phyloP scores from a whole-genome alignment of 768 basidiomycete genomes.

The Ramaria rubella region DNA sequence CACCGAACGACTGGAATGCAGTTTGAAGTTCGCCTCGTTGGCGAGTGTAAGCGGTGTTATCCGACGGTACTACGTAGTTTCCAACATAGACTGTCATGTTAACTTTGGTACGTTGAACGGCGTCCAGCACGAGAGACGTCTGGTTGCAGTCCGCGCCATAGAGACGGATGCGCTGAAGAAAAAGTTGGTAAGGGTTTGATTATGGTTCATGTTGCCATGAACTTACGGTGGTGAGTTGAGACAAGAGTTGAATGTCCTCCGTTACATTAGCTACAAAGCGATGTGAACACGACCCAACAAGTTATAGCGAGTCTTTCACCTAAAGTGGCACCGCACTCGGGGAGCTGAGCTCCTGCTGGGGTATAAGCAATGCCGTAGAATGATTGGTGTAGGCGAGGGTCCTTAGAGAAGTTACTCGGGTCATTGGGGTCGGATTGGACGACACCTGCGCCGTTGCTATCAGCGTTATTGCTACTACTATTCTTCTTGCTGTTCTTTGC shows the following conservation, averaged over 20 bases:
- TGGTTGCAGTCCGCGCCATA: slow-evolving; percentile 89
- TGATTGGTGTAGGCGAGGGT: slow-evolving; percentile 58
- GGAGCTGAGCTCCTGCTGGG: slow-evolving; percentile 64
- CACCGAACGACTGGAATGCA: slow-evolving; percentile 73
- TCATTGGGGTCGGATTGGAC: slow-evolving; percentile 50
- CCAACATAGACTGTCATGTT: slow-evolving; percentile 76
- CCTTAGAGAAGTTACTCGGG: slow-evolving; percentile 71
- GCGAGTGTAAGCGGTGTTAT: slow-evolving; percentile 58
- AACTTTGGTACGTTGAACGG: slow-evolving; percentile 85
- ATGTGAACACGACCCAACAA: background rate
- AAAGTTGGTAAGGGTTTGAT: slow-evolving; percentile 3
- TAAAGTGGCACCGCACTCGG: slow-evolving; percentile 54
- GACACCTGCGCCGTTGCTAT: slow-evolving; percentile 22
- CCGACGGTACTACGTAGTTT: slow-evolving; percentile 55
- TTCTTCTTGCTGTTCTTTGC: slow-evolving; percentile 36
- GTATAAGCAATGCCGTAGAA: slow-evolving; percentile 91
- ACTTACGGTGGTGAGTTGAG: slow-evolving; percentile 66
- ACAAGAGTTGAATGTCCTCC: slow-evolving; percentile 35
- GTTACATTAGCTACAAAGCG: slow-evolving; percentile 13
- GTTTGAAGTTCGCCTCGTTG: slow-evolving; percentile 63
- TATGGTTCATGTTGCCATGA: background rate
- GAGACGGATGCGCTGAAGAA: slow-evolving; percentile 54
- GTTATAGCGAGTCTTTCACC: slow-evolving; percentile 20
- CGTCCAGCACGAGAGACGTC: slow-evolving; percentile 75
- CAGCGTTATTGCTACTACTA: slow-evolving; percentile 17